Base-by-base conservation (phyloP, 768 basidiomycete species). In the Mrakia frigida region DNA sequence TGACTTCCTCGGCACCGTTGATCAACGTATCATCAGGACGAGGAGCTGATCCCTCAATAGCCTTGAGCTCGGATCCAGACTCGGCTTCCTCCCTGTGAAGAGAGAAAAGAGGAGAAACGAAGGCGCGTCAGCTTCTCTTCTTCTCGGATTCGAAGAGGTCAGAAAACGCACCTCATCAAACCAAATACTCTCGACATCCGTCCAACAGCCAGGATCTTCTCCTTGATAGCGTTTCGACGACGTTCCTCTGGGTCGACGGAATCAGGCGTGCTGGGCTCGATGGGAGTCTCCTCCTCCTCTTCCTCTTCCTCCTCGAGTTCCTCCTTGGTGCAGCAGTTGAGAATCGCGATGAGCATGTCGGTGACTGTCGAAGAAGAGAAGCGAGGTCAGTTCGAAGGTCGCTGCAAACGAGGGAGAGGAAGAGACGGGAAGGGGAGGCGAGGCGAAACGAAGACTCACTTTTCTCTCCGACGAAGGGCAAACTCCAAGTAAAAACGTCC, bases 401-500 rank as follows among this genome's bases (percentile, higher is more conserved):
- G 33, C n/a, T n/a, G n/a, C n/a, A n/a, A n/a, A 3, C 39, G 37
- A 21, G 68, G n/a, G 25, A 21, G 25, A 6, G 50, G 39, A 28
- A 25, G n/a, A 39, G 35, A n/a, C 46, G 0, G 23, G 18, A 11
- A 35, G 53, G n/a, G 10, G 11, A 65, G 4, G 18, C 53, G 21
- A 31, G 67, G 16, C 43, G 43, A 43, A 1, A 13, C 5, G 43
- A 43, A 25, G 46, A 85, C 88, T 74, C 80, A 93, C 96, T 98
- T 85, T 99, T 98, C 84, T 95, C 92, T 79, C 95, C 97, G 10
- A 99, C 97, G 81, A 98, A 98, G 0, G 97, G 97, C 77, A 99
- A 84, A 86, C 91, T 92, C 97, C 97, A 99, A 0, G 97, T 98
- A 82, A 99, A 99, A 33, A 95, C 95, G 80, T 98, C 96, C 95